Evolutionary conservation across 2,329 filamentous ascomycete species (phyloP).

Genomic region (Myriangium duriaei): DNA sequence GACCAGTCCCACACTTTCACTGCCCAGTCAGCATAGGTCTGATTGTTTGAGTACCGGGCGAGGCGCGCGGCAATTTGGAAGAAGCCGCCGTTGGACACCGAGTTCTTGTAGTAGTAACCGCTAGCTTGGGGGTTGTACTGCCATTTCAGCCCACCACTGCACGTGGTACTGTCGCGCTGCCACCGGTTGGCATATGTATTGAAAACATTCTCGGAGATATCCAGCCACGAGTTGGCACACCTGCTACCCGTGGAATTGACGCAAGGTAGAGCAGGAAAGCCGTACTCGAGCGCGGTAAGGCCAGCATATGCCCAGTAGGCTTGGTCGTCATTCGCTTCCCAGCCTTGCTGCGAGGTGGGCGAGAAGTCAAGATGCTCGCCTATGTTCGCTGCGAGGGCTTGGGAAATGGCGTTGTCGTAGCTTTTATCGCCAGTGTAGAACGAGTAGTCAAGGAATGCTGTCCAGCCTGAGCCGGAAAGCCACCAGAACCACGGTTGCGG

Average conservation of each 20-base stretch:
- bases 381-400: slow-evolving; percentile 31
- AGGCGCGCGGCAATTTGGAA: slow-evolving; percentile 60
- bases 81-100: slow-evolving; percentile 68
- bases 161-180: slow-evolving; percentile 52
- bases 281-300: slow-evolving; percentile 65
- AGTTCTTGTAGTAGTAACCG: slow-evolving; percentile 74
- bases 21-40: slow-evolving; percentile 53
- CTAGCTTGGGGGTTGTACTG: slow-evolving; percentile 69
- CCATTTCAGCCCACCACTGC: slow-evolving; percentile 69
- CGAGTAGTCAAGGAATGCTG: slow-evolving; percentile 27
- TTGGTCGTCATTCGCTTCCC: slow-evolving; percentile 43
- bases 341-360: slow-evolving; percentile 23
- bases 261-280: slow-evolving; percentile 61
- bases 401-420: slow-evolving; percentile 30
- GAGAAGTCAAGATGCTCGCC: slow-evolving; percentile 32
- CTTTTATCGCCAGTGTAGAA: slow-evolving; percentile 33
- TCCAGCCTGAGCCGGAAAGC: slow-evolving; percentile 23
- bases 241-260: slow-evolving; percentile 49
- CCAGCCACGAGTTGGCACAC: slow-evolving; percentile 53
- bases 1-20: slow-evolving; percentile 26
- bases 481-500: slow-evolving; percentile 35
- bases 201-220: slow-evolving; percentile 65
- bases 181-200: slow-evolving; percentile 63
- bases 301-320: slow-evolving; percentile 79
- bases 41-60: slow-evolving; percentile 25